Evolutionary conservation across 257 asterid genomes (phyloP).

Genomic region (Solanum gracilifrons): DNA sequence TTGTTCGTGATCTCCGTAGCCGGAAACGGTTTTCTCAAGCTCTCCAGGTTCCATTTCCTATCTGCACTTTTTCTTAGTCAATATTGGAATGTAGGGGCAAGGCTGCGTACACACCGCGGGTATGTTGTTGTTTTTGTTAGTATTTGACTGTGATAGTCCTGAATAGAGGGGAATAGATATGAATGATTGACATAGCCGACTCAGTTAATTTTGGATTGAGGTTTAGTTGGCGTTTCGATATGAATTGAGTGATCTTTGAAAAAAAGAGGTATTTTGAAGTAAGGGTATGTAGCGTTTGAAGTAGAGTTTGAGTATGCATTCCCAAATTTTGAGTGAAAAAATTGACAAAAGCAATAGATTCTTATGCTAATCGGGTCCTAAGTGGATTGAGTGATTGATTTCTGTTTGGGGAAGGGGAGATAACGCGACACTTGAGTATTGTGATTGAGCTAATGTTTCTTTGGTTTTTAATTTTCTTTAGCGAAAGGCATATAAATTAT

Average conservation of each 20-base stretch:
- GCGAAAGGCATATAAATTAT: neutral
- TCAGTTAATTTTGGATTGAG: neutral
- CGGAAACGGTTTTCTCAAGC: slow-evolving; percentile 49
- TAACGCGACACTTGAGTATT: neutral
- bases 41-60: slow-evolving; percentile 26
- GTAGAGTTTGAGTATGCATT: neutral
- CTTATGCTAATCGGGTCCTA: neutral
- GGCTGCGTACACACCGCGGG: neutral
- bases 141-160: neutral
- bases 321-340: neutral
- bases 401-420: neutral
- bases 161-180: neutral
- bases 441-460: neutral
- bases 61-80: neutral
- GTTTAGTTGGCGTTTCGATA: neutral
- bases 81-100: neutral
- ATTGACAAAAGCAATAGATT: neutral
- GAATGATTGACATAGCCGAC: neutral
- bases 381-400: neutral
- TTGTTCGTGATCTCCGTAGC: slow-evolving; percentile 50
- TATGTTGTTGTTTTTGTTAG: neutral
- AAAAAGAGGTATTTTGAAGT: neutral
- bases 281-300: neutral
- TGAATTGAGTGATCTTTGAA: neutral
- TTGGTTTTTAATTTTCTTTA: neutral